Conservation (phyloP, 345 rosid species). For the Raphanus raphanistrum region DNA sequence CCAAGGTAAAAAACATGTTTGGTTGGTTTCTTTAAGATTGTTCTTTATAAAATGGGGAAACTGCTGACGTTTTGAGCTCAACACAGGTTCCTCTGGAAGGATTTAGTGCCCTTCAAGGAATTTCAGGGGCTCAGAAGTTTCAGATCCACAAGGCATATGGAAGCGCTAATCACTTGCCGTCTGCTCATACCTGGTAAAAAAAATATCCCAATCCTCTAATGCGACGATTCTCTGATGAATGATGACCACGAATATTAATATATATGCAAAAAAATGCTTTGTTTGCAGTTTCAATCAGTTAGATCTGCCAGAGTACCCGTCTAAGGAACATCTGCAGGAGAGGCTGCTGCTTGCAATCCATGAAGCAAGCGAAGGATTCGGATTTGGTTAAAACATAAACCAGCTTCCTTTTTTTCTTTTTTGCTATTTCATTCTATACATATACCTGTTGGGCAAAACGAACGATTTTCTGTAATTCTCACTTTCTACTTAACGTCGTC, state of each 20-base stretch:
- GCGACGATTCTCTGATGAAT: neutral
- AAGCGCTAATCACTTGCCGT: constrained; percentile 84
- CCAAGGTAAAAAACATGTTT: constrained; percentile 58
- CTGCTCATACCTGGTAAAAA: constrained; percentile 93
- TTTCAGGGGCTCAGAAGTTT: constrained; percentile 91
- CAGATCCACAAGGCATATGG: constrained; percentile 99
- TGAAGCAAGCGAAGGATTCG: constrained; percentile 94
- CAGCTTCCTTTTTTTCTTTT: neutral
- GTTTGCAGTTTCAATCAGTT: constrained; percentile 89
- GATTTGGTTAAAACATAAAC: constrained; percentile 63
- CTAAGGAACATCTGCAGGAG: constrained; percentile 79
- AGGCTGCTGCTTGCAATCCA: constrained; percentile 92
- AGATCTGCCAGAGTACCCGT: constrained; percentile 95
- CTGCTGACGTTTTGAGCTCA: neutral
- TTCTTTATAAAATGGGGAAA: neutral
- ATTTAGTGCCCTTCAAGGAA: constrained; percentile 93
- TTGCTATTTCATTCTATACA: neutral
- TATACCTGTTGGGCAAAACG: neutral
- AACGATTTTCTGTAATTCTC: neutral
- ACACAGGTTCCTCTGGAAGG: constrained; percentile 95
- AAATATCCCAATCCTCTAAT: constrained; percentile 11
- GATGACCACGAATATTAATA: neutral
- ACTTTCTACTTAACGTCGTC: neutral
- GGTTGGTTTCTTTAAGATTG: neutral
- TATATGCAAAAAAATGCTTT: neutral